Evolutionary conservation across 192 early-diverging fungal genomes (phyloP).

Genomic region (Coemansia sp.): DNA sequence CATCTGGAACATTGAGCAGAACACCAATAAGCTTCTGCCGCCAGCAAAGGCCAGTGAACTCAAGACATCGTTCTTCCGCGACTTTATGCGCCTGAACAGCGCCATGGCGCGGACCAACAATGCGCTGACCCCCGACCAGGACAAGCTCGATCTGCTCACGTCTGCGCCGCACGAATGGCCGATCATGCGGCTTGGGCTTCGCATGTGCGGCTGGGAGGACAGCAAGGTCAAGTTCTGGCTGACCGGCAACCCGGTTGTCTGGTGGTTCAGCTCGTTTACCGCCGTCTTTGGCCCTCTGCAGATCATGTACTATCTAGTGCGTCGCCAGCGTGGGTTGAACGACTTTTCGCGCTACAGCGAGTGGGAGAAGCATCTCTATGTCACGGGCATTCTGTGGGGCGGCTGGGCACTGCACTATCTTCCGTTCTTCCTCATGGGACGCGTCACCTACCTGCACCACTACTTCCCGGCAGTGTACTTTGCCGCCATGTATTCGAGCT

Average conservation of each 20-base stretch:
- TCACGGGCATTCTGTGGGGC: slow-evolving; percentile 69
- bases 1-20: slow-evolving; percentile 94
- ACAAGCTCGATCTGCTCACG: slow-evolving; percentile 75
- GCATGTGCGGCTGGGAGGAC: slow-evolving; percentile 95
- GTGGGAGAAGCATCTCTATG: slow-evolving; percentile 76
- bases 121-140: slow-evolving; percentile 87
- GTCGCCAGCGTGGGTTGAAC: slow-evolving; percentile 59
- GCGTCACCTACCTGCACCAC: slow-evolving; percentile 95
- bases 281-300: slow-evolving; percentile 24
- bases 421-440: slow-evolving; percentile 96
- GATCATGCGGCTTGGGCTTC: slow-evolving; percentile 77
- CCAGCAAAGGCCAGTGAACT: slow-evolving; percentile 64
- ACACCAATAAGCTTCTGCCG: slow-evolving; percentile 80
- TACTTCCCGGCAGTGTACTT: slow-evolving; percentile 98
- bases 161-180: slow-evolving; percentile 87
- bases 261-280: slow-evolving; percentile 76
- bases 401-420: slow-evolving; percentile 96
- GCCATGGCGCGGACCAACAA: slow-evolving; percentile 98
- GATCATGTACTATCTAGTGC: slow-evolving; percentile 50
- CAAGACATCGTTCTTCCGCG: slow-evolving; percentile 75
- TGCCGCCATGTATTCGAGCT: slow-evolving; percentile 78
- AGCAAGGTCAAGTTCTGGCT: slow-evolving; percentile 85
- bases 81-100: slow-evolving; percentile 89
- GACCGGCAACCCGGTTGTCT: slow-evolving; percentile 90
- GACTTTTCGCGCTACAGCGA: slow-evolving; percentile 27